Base-by-base conservation (phyloP, 169 alveolate species). In the Eimeria falciformis region DNA sequence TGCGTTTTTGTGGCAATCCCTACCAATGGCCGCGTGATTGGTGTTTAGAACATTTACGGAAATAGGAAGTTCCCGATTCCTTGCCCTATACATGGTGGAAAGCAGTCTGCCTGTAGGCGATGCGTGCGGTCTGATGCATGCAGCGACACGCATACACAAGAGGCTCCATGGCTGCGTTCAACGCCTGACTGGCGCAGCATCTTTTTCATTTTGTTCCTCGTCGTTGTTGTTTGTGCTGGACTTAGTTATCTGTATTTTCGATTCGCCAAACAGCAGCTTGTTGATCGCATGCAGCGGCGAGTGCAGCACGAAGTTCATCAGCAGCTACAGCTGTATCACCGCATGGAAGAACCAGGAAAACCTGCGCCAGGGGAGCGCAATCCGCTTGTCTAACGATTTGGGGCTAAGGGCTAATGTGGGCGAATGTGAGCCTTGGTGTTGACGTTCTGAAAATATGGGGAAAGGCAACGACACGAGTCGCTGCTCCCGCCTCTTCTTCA, bases 121-220 rank as follows among this genome's bases (percentile, higher is more conserved):
- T 7, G 40, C 21, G 37, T 37, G n/a, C 14, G 81, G 9, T 75
- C 46, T 23, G 9, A 50, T 6, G 12, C 33, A 46, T 87, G 87
- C 86, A 87, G 92, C 43, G 92, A 69, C 37, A 87, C 78, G 50
- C 92, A 87, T 50, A 87, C 68, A 12, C 79, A 87, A 69, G 87
- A 71, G 23, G 87, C 87, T 5, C 92, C 92, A 0, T 87, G 92
- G 92, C 78, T 87, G 40, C 56, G 78, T 43, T 78, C 79, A 40
- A 50, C 71, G 86, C 58, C 79, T 9, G 87, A 87, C 79, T 87
- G 85, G 66, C 79, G 71, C 33, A 87, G 46, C 33, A 37, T 87
- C 3, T 75, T 87, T 27, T 25, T 87, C 18, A 79, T 87, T 11
- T 65, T 87, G 65, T 55, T 87, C 46, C 29, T 87, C 45, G 40